Evolutionary conservation across 768 basidiomycete species (phyloP).

Genomic region (Candolleomyces eurysporus): DNA sequence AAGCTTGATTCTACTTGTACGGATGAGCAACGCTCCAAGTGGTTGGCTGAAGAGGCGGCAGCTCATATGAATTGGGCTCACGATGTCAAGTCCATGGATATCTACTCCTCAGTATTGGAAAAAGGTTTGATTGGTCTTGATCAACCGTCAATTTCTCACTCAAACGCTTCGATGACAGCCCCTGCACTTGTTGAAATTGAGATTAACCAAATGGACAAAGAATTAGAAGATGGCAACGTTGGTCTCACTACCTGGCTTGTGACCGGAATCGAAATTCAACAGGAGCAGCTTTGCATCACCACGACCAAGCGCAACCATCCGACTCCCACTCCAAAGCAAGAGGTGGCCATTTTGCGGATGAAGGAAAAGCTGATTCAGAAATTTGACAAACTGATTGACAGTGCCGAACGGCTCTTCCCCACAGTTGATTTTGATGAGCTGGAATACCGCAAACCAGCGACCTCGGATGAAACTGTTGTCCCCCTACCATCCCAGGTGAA

Average conservation of each 20-base stretch:
- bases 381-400: neutral
- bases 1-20: neutral
- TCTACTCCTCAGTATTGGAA: neutral
- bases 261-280: neutral
- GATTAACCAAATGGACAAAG: neutral
- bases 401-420: neutral
- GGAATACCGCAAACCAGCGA: neutral
- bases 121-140: neutral
- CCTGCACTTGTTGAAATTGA: neutral
- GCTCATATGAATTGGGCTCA: neutral
- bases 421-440: neutral
- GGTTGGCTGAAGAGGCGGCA: neutral
- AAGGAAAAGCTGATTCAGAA: neutral
- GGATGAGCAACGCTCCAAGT: neutral
- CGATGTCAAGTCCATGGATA: neutral
- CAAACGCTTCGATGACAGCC: neutral
- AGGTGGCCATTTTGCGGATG: neutral
- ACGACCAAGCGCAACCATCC: neutral
- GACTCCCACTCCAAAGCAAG: neutral
- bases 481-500: neutral
- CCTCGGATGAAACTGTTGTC: neutral
- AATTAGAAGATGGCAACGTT: neutral
- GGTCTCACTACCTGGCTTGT: neutral
- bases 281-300: neutral
- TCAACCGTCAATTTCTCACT: neutral